Conservation (phyloP, 176 grass and related monocot genomes). For the Miscanthus lutarioriparius region DNA sequence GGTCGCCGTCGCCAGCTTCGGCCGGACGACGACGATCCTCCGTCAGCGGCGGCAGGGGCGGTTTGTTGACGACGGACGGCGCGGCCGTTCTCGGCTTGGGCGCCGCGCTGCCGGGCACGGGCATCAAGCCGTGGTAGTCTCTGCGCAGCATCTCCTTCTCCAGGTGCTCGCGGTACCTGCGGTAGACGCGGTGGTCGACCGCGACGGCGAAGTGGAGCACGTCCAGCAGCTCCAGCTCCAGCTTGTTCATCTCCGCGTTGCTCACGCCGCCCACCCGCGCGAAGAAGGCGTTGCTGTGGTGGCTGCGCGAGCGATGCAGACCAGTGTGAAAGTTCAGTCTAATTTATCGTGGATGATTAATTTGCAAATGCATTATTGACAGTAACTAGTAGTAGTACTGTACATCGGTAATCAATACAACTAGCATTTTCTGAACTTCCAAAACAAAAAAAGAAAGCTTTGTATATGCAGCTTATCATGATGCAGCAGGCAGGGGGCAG, state of each 20-base stretch:
- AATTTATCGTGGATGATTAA: background rate
- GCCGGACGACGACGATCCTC: background rate
- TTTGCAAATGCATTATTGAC: background rate
- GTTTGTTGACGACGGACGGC: background rate
- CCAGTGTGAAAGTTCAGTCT: background rate
- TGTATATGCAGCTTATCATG: background rate
- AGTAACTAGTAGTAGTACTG: background rate
- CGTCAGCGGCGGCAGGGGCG: background rate
- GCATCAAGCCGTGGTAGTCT: background rate
- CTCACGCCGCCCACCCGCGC: slow-evolving; percentile 86
- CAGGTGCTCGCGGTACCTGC: slow-evolving; percentile 66
- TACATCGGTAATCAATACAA: background rate
- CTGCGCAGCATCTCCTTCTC: slow-evolving; percentile 45
- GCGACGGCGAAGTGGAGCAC: slow-evolving; percentile 67
- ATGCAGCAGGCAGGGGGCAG: background rate
- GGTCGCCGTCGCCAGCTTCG: background rate
- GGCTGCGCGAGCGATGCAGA: slow-evolving; percentile 36
- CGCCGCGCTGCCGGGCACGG: background rate
- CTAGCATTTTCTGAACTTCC: background rate
- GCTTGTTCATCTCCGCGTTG: slow-evolving; percentile 83
- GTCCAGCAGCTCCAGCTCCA: slow-evolving; percentile 85
- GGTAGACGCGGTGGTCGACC: slow-evolving; percentile 51
- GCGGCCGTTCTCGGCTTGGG: background rate
- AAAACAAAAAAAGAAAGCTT: no score
- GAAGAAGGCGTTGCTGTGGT: slow-evolving; percentile 97